Evolutionary conservation across 768 basidiomycete genomes (phyloP).

Genomic region (Galerina marginata): DNA sequence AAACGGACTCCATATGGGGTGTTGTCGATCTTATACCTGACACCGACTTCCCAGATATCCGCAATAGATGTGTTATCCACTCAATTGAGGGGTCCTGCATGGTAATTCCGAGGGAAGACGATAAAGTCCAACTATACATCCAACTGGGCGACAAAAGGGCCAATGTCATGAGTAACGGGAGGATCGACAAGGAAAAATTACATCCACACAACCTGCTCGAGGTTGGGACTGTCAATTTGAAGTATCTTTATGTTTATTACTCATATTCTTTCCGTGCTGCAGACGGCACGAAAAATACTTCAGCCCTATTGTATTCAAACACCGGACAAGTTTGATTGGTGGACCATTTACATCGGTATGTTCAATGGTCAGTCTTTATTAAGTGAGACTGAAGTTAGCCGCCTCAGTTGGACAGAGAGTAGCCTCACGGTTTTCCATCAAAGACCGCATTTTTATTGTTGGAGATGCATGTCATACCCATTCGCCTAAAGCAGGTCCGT

Average conservation of each 20-base stretch:
- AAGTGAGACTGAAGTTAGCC: not conserved
- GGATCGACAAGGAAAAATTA: conserved; percentile 59
- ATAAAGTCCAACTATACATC: conserved; percentile 72
- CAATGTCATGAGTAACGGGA: conserved; percentile 48
- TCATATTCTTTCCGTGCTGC: not conserved
- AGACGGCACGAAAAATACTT: conserved; percentile 63
- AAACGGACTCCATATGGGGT: conserved; percentile 82
- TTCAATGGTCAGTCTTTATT: not conserved
- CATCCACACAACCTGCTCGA: conserved; percentile 58
- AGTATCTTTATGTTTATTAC: not conserved
- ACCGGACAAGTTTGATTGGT: conserved; percentile 64
- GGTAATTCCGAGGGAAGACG: conserved; percentile 75
- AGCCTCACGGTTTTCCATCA: conserved; percentile 61
- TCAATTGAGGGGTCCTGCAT: conserved; percentile 72
- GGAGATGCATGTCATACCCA: conserved; percentile 80
- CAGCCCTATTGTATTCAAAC: conserved; percentile 58
- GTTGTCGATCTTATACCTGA: conserved; percentile 76
- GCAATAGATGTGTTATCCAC: conserved; percentile 70
- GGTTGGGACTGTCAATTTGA: conserved; percentile 34
- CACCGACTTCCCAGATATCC: conserved; percentile 82
- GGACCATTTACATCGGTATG: conserved; percentile 75
- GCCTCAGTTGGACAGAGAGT: conserved; percentile 73
- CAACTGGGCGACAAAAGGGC: conserved; percentile 62
- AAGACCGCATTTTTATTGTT: conserved; percentile 75
- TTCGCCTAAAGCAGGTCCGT: conserved; percentile 66